Percentiles rank a stretch among this genome's conserved stretches.
These are phyloP conservation scores for Pelargonium citronellum DNA, from an alignment of 441 rosid genomes.

Conservation along the genomic window DNA sequence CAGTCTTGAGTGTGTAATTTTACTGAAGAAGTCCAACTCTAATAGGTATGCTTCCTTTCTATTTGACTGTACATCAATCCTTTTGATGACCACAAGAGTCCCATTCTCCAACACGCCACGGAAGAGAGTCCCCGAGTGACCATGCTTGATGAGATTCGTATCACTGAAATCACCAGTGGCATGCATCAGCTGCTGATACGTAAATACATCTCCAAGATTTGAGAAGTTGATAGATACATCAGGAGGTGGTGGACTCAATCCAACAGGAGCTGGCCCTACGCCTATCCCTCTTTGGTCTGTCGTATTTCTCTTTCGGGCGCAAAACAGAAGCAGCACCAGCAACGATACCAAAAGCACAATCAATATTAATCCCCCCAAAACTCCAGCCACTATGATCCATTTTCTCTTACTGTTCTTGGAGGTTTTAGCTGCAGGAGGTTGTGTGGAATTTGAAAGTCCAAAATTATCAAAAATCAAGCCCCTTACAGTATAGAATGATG, in stretches of 20 bases:
- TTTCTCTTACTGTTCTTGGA: constrained; percentile 38
- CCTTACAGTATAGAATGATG: constrained; percentile 50
- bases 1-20: constrained; percentile 58
- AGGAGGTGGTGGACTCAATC: constrained; percentile 42
- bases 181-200: constrained; percentile 56
- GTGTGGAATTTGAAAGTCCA: constrained; percentile 48
- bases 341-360: constrained; percentile 36
- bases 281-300: constrained; percentile 36
- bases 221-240: constrained; percentile 46
- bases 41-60: constrained; percentile 48
- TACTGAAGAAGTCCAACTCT: constrained; percentile 72
- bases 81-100: constrained; percentile 54
- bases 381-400: constrained; percentile 51
- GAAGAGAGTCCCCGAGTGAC: constrained; percentile 86
- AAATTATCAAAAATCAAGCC: constrained; percentile 69
- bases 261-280: constrained; percentile 52
- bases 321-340: constrained; percentile 34
- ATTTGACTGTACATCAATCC: constrained; percentile 41
- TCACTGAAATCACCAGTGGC: constrained; percentile 62
- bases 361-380: constrained; percentile 57
- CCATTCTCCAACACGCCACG: constrained; percentile 59
- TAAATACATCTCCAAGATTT: constrained; percentile 60
- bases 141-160: constrained; percentile 69
- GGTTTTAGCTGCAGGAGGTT: constrained; percentile 28
- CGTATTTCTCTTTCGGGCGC: constrained; percentile 36